Conservation (phyloP, 2,329 filamentous ascomycete genomes). For the Sphaerulina populicola region DNA sequence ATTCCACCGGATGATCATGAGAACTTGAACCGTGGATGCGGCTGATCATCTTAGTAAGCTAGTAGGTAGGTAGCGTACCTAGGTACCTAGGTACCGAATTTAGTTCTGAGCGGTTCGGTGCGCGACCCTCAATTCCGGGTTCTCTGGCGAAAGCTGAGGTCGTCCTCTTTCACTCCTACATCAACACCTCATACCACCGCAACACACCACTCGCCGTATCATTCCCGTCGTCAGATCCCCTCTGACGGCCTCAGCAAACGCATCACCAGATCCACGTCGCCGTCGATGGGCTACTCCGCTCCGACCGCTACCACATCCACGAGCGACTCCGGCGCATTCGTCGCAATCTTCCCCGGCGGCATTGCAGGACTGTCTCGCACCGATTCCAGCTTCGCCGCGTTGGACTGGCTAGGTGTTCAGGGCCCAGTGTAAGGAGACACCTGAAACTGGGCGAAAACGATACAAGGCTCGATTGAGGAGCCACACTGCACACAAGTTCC, state of each 20-base stretch:
- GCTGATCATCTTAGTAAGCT: too few species aligned
- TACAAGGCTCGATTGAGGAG: slow-evolving; percentile 2
- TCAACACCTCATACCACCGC: slow-evolving; percentile 1
- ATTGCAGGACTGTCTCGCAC: slow-evolving; percentile 31
- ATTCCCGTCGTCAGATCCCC: slow-evolving; percentile 10
- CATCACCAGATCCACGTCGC: slow-evolving; percentile 1
- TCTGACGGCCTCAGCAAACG: slow-evolving; percentile 13
- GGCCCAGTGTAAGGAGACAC: slow-evolving; percentile 38
- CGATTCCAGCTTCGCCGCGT: slow-evolving; percentile 42
- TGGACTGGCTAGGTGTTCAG: slow-evolving; percentile 41
- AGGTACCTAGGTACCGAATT: too few species aligned
- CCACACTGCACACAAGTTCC: background rate
- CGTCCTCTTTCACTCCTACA: slow-evolving; percentile 1
- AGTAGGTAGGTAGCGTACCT: too few species aligned
- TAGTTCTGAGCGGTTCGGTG: too few species aligned
- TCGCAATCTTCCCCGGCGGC: slow-evolving; percentile 31
- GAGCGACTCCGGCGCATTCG: slow-evolving; percentile 31
- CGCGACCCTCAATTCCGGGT: too few species aligned
- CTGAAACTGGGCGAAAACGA: slow-evolving; percentile 47
- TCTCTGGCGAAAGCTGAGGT: too few species aligned
- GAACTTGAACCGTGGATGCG: too few species aligned
- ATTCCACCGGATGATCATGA: too few species aligned
- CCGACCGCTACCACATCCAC: slow-evolving; percentile 29
- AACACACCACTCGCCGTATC: background rate
- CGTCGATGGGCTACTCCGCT: slow-evolving; percentile 42